A percentile compares a stretch with the other conserved stretches of the same genome.
Evolutionary conservation across 2,329 filamentous ascomycete genomes (phyloP).

Genomic region (Arthrobotrys conoides): DNA sequence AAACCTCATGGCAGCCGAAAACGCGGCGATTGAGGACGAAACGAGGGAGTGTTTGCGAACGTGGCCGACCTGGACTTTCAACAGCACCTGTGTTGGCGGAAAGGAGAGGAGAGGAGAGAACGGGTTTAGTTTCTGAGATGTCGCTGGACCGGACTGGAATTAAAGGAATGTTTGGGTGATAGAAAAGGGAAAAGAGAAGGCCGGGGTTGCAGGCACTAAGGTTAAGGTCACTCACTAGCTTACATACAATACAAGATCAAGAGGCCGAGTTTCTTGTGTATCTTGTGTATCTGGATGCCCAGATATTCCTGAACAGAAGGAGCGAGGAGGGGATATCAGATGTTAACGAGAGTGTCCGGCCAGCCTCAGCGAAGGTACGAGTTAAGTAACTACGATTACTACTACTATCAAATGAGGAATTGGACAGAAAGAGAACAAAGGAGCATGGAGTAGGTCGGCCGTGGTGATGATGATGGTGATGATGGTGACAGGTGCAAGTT

Average conservation of each 20-base stretch:
- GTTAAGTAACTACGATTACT: too few relatives aligned
- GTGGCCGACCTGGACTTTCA: neutral
- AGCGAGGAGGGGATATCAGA: neutral
- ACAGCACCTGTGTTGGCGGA: constrained; percentile 12
- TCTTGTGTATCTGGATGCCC: neutral
- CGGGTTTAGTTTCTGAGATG: neutral
- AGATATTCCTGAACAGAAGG: neutral
- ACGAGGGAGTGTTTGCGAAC: constrained; percentile 13
- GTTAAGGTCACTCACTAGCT: too few relatives aligned
- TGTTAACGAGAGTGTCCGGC: too few relatives aligned
- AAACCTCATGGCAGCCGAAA: constrained; percentile 50
- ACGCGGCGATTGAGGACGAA: constrained; percentile 16
- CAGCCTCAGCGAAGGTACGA: too few relatives aligned
- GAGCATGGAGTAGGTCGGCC: too few relatives aligned
- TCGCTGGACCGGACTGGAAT: too few relatives aligned
- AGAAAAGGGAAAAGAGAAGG: neutral
- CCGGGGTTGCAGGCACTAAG: too few relatives aligned
- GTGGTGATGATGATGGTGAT: constrained; percentile 2
- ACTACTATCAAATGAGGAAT: neutral
- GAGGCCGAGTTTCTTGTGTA: constrained; percentile 7
- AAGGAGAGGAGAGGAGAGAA: neutral
- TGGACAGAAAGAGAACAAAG: neutral
- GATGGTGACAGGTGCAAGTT: neutral
- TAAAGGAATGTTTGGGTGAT: neutral
- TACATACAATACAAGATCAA: too few relatives aligned